Evolutionary conservation across 352 stramenopile species (phyloP), one percentile per base, ranked within the genome.

Genomic region (Phytophthora podocarpi): DNA sequence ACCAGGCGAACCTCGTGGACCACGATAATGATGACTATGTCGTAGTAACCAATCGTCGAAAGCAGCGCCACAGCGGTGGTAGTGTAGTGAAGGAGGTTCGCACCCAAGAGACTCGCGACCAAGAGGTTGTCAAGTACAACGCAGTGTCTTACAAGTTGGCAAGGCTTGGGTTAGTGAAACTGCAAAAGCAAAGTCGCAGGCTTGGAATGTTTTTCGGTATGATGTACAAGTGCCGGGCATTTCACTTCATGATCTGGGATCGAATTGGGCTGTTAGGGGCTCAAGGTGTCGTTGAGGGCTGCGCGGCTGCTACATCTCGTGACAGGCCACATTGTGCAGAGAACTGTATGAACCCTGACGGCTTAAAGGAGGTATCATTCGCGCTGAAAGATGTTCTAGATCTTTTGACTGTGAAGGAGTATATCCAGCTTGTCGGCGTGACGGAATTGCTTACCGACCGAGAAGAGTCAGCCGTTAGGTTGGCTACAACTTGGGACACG

Each of bases 171-270:
- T 50, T 90, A 20, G 70, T 69, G 5, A 82, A 80, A 36, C 58
- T 88, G 2, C 75, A 83, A 52, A 90, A 90, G 54, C 86, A 95
- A 74, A 78, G 70, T 18, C 80, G 83, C n/a, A 67, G 74, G 13
- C 67, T 95, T 10, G 86, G 86, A 8, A 87, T 86, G 67, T 83
- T 82, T 60, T 89, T 90, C 21, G 86, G 86, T 0, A 80, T 86
- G 35, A 64, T 93, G 56, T 91, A 84, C 42, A 85, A 86, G 13
- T 89, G 76, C 46, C 78, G 73, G 16, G 67, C 70, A 3, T 73
- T 95, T 24, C 86, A 95, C 37, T 32, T 92, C 5, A 53, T 91
- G 36, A 47, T 93, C 32, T 92, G 76, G 80, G 65, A 85, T 46
- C 74, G 72, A 31, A 62, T 85, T 4, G 26, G 69, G 16, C 20